These are phyloP conservation scores for Candida montana DNA, from an alignment of 805 yeast species.

Conservation along the genomic window DNA sequence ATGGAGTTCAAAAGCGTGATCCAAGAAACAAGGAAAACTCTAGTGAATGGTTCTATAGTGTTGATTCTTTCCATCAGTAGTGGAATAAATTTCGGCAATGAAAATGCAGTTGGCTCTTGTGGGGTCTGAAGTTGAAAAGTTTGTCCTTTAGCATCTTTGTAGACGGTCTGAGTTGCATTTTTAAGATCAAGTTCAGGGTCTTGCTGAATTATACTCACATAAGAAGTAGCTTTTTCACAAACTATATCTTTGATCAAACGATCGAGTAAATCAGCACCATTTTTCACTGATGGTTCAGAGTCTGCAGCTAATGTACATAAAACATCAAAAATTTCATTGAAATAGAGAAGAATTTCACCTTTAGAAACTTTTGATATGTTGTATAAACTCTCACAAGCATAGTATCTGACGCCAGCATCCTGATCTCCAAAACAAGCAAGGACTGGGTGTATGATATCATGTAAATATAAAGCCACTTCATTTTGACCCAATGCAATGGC, in stretches of 20 bases:
- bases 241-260: conserved; percentile 89
- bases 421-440: conserved; percentile 95
- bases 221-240: conserved; percentile 87
- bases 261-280: conserved; percentile 92
- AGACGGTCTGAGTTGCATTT: conserved; percentile 35
- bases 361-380: conserved; percentile 95
- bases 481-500: conserved; percentile 85
- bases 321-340: conserved; percentile 93
- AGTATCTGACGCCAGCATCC: conserved; percentile 93
- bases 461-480: conserved; percentile 78
- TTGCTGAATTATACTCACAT: conserved; percentile 65
- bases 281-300: conserved; percentile 84
- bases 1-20: conserved; percentile 85
- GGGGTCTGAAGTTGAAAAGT: conserved; percentile 54
- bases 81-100: conserved; percentile 84
- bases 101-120: conserved; percentile 68
- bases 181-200: conserved; percentile 35
- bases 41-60: conserved; percentile 86
- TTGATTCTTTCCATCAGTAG: conserved; percentile 86
- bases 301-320: conserved; percentile 87
- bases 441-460: conserved; percentile 86
- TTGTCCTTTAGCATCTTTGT: conserved; percentile 52
- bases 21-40: conserved; percentile 93
- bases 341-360: conserved; percentile 86
- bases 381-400: conserved; percentile 93